These are phyloP conservation scores for Chaetomiaceae sp. DNA, from an alignment of 2,329 filamentous ascomycete genomes.

Conservation along the genomic window DNA sequence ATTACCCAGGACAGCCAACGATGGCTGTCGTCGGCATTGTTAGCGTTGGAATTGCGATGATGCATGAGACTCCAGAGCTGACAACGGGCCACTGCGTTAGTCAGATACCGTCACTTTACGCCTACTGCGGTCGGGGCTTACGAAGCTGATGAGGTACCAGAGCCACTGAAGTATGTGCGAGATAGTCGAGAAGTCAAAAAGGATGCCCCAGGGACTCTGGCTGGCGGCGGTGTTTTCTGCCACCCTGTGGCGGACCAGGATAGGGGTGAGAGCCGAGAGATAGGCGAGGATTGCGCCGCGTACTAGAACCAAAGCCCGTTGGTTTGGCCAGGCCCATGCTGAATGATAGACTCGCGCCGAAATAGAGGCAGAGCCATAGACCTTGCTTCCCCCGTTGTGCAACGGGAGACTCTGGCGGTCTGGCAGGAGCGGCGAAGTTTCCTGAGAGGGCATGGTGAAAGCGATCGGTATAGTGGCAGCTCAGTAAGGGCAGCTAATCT, in stretches of 20 bases:
- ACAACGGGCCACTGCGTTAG: too few relatives aligned
- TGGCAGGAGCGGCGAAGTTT: slow-evolving; percentile 14
- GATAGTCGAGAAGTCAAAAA: slow-evolving; percentile 49
- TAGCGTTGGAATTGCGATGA: neutral
- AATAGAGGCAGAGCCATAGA: slow-evolving; percentile 37
- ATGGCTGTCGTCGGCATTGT: neutral
- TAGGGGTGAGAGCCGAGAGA: slow-evolving; percentile 38
- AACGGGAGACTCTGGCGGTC: slow-evolving; percentile 13
- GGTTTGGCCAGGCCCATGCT: slow-evolving; percentile 45
- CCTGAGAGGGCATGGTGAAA: slow-evolving; percentile 1
- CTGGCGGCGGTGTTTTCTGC: neutral
- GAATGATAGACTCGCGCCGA: slow-evolving; percentile 51
- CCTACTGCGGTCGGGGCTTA: slow-evolving; percentile 29
- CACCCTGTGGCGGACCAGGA: slow-evolving; percentile 45
- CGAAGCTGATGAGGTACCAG: slow-evolving; percentile 46
- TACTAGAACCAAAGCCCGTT: slow-evolving; percentile 42
- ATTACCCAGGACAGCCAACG: neutral
- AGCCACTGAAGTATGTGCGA: slow-evolving; percentile 40
- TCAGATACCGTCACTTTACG: slow-evolving; percentile 32
- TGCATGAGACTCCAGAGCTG: neutral
- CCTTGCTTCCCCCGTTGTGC: neutral
- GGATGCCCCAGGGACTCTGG: slow-evolving; percentile 36
- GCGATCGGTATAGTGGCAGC: neutral
- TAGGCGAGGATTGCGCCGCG: slow-evolving; percentile 42
- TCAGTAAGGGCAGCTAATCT: too few relatives aligned